Evolutionary conservation across 768 basidiomycete genomes (phyloP).

Genomic region (Lactarius hatsudake): DNA sequence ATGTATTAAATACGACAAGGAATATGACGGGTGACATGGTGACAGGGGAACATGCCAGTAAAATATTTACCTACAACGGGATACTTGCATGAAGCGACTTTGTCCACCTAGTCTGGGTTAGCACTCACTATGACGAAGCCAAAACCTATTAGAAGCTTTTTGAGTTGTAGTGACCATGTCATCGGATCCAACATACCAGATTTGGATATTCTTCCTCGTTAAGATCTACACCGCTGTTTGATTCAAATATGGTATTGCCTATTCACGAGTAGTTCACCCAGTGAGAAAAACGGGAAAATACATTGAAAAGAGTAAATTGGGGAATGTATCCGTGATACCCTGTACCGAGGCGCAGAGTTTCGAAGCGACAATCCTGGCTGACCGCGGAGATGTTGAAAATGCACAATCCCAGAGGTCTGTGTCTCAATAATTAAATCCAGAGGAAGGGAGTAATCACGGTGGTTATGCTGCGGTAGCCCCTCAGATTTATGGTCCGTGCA

Average conservation of each 20-base stretch:
- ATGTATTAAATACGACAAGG: not conserved
- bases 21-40: not conserved
- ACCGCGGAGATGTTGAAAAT: not conserved
- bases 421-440: constrained; percentile 7
- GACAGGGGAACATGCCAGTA: not conserved
- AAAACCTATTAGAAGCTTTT: not conserved
- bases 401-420: not conserved
- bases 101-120: not conserved
- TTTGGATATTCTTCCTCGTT: constrained; percentile 20
- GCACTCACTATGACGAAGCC: not conserved
- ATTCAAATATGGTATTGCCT: not conserved
- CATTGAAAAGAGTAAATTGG: not conserved
- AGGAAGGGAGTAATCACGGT: not conserved
- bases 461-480: constrained; percentile 25
- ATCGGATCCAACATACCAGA: constrained; percentile 16
- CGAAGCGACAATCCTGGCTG: not conserved
- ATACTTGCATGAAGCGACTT: not conserved
- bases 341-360: not conserved
- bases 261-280: not conserved
- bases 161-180: not conserved
- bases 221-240: constrained; percentile 9
- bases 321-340: not conserved
- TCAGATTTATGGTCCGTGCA: constrained; percentile 31
- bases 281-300: not conserved
- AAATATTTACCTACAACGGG: not conserved